Conservation (phyloP, 2,329 filamentous ascomycete genomes). For the Camptophora hylomeconis region DNA sequence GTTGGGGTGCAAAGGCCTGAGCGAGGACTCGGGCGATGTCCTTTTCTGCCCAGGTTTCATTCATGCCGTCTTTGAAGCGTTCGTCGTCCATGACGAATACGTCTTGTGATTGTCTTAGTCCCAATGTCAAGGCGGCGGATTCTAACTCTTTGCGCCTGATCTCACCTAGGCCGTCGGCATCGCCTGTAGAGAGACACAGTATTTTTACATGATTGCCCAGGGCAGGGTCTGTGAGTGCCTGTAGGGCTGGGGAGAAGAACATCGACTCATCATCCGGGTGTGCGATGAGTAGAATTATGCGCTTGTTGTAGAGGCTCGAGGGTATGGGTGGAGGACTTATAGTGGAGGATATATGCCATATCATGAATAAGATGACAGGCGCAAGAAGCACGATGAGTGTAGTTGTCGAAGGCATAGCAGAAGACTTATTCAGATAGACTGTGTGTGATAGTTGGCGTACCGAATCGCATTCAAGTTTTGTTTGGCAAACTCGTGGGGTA, state of each 20-base stretch:
- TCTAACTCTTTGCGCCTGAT: slow-evolving; percentile 72
- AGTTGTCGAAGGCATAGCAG: slow-evolving; percentile 3
- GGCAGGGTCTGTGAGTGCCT: slow-evolving; percentile 67
- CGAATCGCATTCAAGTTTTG: too few relatives aligned
- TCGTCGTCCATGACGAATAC: slow-evolving; percentile 74
- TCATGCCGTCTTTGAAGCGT: slow-evolving; percentile 80
- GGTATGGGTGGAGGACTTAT: slow-evolving; percentile 23
- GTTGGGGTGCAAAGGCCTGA: slow-evolving; percentile 58
- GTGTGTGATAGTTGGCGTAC: too few relatives aligned
- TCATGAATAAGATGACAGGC: slow-evolving; percentile 12
- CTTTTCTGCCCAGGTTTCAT: slow-evolving; percentile 56
- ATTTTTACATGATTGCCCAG: slow-evolving; percentile 88
- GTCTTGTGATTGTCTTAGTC: slow-evolving; percentile 61
- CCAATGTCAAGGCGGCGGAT: slow-evolving; percentile 65
- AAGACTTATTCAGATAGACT: too few relatives aligned
- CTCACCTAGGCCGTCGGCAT: slow-evolving; percentile 77
- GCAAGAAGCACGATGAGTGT: slow-evolving; percentile 9
- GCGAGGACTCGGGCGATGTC: slow-evolving; percentile 59
- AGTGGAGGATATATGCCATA: slow-evolving; percentile 22
- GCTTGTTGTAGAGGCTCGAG: slow-evolving; percentile 63
- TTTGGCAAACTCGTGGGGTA: too few relatives aligned
- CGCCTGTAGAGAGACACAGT: slow-evolving; percentile 74
- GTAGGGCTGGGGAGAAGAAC: slow-evolving; percentile 89
- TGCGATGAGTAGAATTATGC: slow-evolving; percentile 83
- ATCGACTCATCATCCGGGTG: slow-evolving; percentile 98